Evolutionary conservation across 176 grass and related monocot genomes (phyloP), one percentile per base, ranked within the genome.

Genomic region (Phyllostachys edulis): DNA sequence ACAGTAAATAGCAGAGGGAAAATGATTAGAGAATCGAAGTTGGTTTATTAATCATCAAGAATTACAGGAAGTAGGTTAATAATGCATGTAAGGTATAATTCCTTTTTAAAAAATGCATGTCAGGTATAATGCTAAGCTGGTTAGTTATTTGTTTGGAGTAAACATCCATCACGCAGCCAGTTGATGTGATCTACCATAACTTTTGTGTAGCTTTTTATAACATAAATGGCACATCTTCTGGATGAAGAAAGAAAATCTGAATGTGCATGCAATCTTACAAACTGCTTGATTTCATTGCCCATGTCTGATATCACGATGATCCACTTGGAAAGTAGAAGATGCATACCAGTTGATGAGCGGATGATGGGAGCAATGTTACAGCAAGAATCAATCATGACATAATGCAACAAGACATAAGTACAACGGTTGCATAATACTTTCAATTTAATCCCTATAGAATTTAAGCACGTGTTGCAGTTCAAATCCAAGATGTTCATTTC

Each of bases 401-500:
- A 13, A 18, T 40, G 50, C 6, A 50, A 49, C 3, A 0, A 41
- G 21, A 72, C 7, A 82, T 41, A 76, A 21, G 10, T 77, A 65
- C 36, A 71, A 46, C 0, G 17, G 26, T 36, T 37, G 29, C 24
- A 37, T 40, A 32, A 61, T 80, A 67, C 7, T 80, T 71, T 60
- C 49, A 75, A 27, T 46, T 84, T 27, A 26, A 72, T 75, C 79
- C 20, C 0, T 44, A 34, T 14, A 17, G 21, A 76, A 69, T 12
- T 29, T 63, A 51, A 18, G 41, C n/a, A 63, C 7, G 34, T 73
- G 40, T 29, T 40, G 29, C 34, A 76, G 7, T 69, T 83, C 49
- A 90, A 79, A 74, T 57, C 14, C 27, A 83, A 78, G 39, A 84
- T 40, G 41, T 83, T 51, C 6, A 36, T 87, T 78, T 72, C 21